Percentiles rank a stretch among this genome's conserved stretches.
Conservation (phyloP, 495 filamentous ascomycete genomes). For the Neurospora tetrasperma region DNA sequence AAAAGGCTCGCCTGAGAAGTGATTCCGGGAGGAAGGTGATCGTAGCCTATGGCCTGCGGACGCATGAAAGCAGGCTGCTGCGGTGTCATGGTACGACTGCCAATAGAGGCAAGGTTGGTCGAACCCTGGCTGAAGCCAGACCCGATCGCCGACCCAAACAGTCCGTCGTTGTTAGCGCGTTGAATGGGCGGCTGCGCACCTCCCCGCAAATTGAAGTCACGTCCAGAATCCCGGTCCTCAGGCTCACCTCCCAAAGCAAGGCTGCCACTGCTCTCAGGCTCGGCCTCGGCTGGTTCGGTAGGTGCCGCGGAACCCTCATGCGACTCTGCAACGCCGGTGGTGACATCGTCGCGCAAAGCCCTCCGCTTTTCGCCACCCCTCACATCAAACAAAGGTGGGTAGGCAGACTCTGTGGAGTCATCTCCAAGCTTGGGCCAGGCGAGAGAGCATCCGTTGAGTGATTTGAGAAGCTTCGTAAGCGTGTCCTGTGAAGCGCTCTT, state of each 20-base stretch:
- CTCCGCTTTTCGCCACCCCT: slow-evolving; percentile 67
- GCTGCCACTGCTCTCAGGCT: slow-evolving; percentile 68
- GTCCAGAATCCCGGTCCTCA: slow-evolving; percentile 54
- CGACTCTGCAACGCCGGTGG: slow-evolving; percentile 46
- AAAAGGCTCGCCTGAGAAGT: slow-evolving; percentile 45
- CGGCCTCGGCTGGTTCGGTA: slow-evolving; percentile 33
- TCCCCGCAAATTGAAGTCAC: slow-evolving; percentile 39
- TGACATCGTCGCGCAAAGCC: slow-evolving; percentile 59
- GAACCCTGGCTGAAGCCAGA: slow-evolving; percentile 41
- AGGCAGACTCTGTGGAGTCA: slow-evolving; percentile 20
- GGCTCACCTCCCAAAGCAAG: slow-evolving; percentile 85
- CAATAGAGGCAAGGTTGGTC: slow-evolving; percentile 38
- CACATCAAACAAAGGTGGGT: slow-evolving; percentile 71
- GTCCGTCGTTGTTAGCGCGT: slow-evolving; percentile 41
- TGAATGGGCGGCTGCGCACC: slow-evolving; percentile 68
- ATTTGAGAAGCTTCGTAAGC: slow-evolving; percentile 22
- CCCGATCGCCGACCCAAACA: slow-evolving; percentile 43
- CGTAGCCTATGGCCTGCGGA: slow-evolving; percentile 48
- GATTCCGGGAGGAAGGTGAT: slow-evolving; percentile 44
- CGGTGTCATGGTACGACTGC: slow-evolving; percentile 65
- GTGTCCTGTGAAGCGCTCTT: slow-evolving; percentile 13
- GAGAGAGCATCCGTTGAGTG: slow-evolving; percentile 22
- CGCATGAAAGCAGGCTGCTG: slow-evolving; percentile 64
- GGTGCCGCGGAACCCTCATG: slow-evolving; percentile 39
- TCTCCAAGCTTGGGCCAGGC: slow-evolving; percentile 18